These are phyloP conservation scores for Saturnispora halmiae DNA, from an alignment of 805 yeast species.

Conservation along the genomic window DNA sequence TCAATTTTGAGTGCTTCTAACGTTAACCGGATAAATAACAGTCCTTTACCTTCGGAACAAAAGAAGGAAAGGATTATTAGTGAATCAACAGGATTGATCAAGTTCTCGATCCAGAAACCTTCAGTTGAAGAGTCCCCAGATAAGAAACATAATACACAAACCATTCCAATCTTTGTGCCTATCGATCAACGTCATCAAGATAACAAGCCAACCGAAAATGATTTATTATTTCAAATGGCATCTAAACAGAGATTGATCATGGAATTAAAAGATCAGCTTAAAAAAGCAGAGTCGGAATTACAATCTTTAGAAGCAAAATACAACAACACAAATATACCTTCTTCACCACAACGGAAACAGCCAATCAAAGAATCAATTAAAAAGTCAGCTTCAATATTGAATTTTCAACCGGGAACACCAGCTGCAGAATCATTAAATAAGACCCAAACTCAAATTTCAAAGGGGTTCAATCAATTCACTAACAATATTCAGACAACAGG, in stretches of 20 bases:
- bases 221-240: constrained; percentile 34
- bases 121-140: constrained; percentile 1
- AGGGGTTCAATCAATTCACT: constrained; percentile 8
- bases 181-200: constrained; percentile 16
- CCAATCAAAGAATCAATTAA: constrained; percentile 6
- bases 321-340: constrained; percentile 10
- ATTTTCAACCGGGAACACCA: constrained; percentile 9
- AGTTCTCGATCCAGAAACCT: constrained; percentile 29
- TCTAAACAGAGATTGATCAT: constrained; percentile 44
- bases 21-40: constrained; percentile 20
- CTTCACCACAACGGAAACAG: background rate
- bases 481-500: constrained; percentile 18
- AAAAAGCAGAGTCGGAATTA: constrained; percentile 32
- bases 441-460: constrained; percentile 8
- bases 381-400: constrained; percentile 14
- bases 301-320: constrained; percentile 28
- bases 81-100: constrained; percentile 43
- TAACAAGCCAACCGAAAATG: constrained; percentile 1
- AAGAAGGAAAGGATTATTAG: constrained; percentile 35
- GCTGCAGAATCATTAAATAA: constrained; percentile 6
- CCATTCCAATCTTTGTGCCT: constrained; percentile 31
- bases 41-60: background rate
- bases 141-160: background rate
- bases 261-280: constrained; percentile 40
- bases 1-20: constrained; percentile 26